A percentile compares a stretch with the other conserved stretches of the same genome.
Conservation (phyloP, 2,329 filamentous ascomycete species). For the Cercospora berteroae region DNA sequence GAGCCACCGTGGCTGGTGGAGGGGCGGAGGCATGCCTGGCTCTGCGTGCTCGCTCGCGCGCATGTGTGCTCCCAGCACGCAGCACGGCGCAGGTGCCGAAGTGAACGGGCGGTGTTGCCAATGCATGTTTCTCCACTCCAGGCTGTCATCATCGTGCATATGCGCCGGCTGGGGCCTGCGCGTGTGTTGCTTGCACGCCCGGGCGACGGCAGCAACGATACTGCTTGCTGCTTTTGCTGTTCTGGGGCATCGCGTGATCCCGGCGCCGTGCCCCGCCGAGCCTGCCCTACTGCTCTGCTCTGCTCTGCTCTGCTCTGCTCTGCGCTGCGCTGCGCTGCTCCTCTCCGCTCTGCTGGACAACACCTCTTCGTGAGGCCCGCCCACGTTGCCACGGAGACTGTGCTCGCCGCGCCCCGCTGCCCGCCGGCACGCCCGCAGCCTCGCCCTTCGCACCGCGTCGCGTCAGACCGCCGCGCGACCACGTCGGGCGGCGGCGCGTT, state of each 20-base stretch:
- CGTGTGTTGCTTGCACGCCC: no score
- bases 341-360: not conserved
- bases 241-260: not conserved
- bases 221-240: not conserved
- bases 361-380: not conserved
- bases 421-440: not conserved
- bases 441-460: not conserved
- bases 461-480: not conserved
- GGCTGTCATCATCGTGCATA: slow-evolving; percentile 2
- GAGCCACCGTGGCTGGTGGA: not conserved
- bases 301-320: not conserved
- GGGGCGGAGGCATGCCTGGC: not conserved
- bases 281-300: not conserved
- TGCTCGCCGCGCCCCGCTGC: not conserved
- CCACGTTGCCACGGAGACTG: not conserved
- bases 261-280: not conserved
- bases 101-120: not conserved
- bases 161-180: not conserved
- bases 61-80: not conserved
- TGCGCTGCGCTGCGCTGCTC: not conserved
- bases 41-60: not conserved
- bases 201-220: no score
- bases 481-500: not conserved
- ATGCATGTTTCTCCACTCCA: not conserved
- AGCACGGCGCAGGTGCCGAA: not conserved